Conservation (phyloP, 2,329 filamentous ascomycete species). For the Monosporascus sp. region DNA sequence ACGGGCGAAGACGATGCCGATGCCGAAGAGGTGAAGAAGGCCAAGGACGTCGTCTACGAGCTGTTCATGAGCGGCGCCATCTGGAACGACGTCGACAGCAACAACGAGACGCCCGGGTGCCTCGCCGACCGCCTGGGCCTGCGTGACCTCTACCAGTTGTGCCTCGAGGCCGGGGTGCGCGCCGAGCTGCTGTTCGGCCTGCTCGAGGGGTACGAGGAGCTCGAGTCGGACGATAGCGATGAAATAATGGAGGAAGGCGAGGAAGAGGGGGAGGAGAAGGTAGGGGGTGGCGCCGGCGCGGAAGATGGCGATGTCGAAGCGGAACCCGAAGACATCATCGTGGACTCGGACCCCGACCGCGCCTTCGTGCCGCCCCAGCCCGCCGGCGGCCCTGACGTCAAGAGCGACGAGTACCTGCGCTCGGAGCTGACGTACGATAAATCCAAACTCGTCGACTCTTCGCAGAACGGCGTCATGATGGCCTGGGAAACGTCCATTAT, state of each 20-base stretch:
- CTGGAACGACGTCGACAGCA: constrained; percentile 90
- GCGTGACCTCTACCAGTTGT: constrained; percentile 68
- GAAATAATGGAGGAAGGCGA: constrained; percentile 36
- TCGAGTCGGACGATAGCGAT: constrained; percentile 53
- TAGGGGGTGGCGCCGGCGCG: constrained; percentile 15
- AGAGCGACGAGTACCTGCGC: constrained; percentile 63
- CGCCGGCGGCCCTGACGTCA: constrained; percentile 42
- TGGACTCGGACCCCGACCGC: constrained; percentile 20
- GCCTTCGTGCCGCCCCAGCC: constrained; percentile 31
- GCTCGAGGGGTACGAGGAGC: constrained; percentile 73
- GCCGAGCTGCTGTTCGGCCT: constrained; percentile 83
- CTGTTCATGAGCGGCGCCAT: constrained; percentile 86
- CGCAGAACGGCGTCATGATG: constrained; percentile 89
- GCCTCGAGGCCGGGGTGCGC: constrained; percentile 84
- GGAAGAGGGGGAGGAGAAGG: constrained; percentile 27
- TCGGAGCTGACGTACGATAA: constrained; percentile 61
- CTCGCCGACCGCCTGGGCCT: constrained; percentile 68
- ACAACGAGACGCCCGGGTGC: constrained; percentile 88
- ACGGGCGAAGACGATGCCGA: constrained; percentile 23
- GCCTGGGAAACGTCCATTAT: constrained; percentile 86
- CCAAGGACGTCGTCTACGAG: constrained; percentile 64
- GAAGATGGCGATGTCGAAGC: constrained; percentile 22
- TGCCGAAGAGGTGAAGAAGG: constrained; percentile 50
- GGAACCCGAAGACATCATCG: constrained; percentile 17
- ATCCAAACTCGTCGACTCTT: constrained; percentile 66